phyloP scores from a whole-genome alignment of 768 basidiomycete species.

The Trichaptum fuscoviolaceum region DNA sequence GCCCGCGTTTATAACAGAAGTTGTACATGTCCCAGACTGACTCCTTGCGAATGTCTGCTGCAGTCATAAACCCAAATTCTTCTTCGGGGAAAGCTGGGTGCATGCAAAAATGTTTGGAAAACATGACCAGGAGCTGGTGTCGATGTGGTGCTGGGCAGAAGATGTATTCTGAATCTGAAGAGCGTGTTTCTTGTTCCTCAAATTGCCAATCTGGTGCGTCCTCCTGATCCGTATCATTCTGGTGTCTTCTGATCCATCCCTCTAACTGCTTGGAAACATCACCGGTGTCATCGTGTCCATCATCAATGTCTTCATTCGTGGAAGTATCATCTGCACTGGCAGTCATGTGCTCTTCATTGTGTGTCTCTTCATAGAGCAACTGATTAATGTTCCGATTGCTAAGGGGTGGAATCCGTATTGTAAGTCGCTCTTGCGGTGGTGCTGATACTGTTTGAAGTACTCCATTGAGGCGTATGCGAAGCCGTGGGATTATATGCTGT shows the following conservation, averaged over 20 bases:
- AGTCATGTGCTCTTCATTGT: background rate
- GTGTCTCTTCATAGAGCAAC: too few species aligned
- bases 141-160: slow-evolving; percentile 29
- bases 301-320: too few species aligned
- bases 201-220: slow-evolving; percentile 26
- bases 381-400: too few species aligned
- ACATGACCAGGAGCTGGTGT: slow-evolving; percentile 19
- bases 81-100: slow-evolving; percentile 23
- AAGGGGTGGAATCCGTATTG: too few species aligned
- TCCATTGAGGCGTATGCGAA: slow-evolving; percentile 13
- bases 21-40: slow-evolving; percentile 31
- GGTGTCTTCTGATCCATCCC: slow-evolving; percentile 3
- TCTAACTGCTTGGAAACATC: background rate
- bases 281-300: slow-evolving; percentile 10
- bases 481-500: slow-evolving; percentile 10
- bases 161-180: slow-evolving; percentile 15
- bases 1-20: slow-evolving; percentile 23
- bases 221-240: slow-evolving; percentile 17
- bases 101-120: slow-evolving; percentile 27
- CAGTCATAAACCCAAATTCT: slow-evolving; percentile 9
- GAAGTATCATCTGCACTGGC: slow-evolving; percentile 5
- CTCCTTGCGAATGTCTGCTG: slow-evolving; percentile 20
- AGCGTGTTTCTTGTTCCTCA: slow-evolving; percentile 20
- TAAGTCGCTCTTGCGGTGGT: background rate
- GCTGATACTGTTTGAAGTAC: slow-evolving; percentile 8